These are phyloP conservation scores for Gossypium longicalyx DNA, from an alignment of 345 rosid genomes.

Conservation along the genomic window DNA sequence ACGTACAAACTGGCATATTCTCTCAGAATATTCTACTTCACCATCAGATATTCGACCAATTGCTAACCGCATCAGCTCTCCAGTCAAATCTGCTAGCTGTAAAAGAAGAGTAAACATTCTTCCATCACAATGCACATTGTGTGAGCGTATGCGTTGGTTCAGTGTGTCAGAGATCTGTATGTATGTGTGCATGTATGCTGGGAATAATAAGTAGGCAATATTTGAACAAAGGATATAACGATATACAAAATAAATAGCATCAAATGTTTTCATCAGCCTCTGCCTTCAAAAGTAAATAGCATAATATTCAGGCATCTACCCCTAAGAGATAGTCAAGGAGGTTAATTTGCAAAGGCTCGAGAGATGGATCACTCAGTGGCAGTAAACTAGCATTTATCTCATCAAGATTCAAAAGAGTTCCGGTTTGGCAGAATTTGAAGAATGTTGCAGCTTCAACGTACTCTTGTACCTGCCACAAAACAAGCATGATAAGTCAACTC, in stretches of 20 bases:
- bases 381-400: conserved; percentile 64
- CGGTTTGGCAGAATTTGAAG: conserved; percentile 70
- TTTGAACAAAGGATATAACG: not conserved
- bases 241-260: not conserved
- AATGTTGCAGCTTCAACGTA: conserved; percentile 94
- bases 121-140: not conserved
- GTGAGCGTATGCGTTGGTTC: not conserved
- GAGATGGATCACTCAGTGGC: conserved; percentile 61
- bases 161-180: not conserved
- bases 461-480: conserved; percentile 71
- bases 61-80: conserved; percentile 96
- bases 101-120: conserved; percentile 7
- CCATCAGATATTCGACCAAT: conserved; percentile 88
- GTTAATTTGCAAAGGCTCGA: conserved; percentile 77
- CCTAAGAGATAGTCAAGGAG: conserved; percentile 91
- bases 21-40: conserved; percentile 72
- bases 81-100: conserved; percentile 94
- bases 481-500: not conserved
- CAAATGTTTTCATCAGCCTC: not conserved
- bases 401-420: conserved; percentile 59
- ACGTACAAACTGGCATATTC: conserved; percentile 70
- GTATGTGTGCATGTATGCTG: not conserved
- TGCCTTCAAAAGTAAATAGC: conserved; percentile 7
- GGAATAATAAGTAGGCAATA: not conserved
- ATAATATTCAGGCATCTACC: conserved; percentile 39